These are phyloP conservation scores for Fraxinus excelsior DNA, from an alignment of 257 asterid genomes.

Conservation along the genomic window DNA sequence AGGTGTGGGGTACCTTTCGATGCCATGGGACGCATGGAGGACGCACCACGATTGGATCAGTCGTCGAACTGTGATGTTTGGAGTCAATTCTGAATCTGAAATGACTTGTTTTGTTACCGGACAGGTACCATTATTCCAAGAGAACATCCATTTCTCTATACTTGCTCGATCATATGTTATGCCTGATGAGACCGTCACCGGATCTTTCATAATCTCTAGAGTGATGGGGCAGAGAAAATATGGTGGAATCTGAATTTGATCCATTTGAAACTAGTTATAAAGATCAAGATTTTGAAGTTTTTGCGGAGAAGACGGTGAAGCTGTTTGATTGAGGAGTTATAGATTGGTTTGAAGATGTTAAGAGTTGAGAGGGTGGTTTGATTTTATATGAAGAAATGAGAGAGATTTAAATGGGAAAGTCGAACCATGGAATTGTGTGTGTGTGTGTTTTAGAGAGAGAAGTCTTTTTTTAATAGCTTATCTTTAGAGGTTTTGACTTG, in stretches of 20 bases:
- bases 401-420: conserved; percentile 34
- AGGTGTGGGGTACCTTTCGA: conserved; percentile 50
- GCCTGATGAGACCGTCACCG: conserved; percentile 47
- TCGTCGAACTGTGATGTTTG: conserved; percentile 49
- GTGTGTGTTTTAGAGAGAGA: neutral
- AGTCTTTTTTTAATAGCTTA: neutral
- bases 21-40: conserved; percentile 39
- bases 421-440: conserved; percentile 43
- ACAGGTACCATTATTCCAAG: too few species aligned
- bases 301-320: conserved; percentile 14
- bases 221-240: conserved; percentile 58
- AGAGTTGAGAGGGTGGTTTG: neutral
- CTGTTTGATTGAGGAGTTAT: conserved; percentile 5
- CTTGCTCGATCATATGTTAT: too few species aligned
- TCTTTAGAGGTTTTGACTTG: conserved; percentile 16
- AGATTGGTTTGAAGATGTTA: conserved; percentile 31
- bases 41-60: conserved; percentile 52
- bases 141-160: too few species aligned
- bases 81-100: conserved; percentile 51
- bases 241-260: conserved; percentile 47
- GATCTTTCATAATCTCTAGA: conserved; percentile 55
- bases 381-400: conserved; percentile 20
- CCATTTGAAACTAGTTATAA: neutral
- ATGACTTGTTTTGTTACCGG: too few species aligned
- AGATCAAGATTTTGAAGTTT: neutral